Percentiles rank a stretch among this genome's conserved stretches.
Evolutionary conservation across 176 grass and related monocot species (phyloP).

Genomic region (Hordeum marinum): DNA sequence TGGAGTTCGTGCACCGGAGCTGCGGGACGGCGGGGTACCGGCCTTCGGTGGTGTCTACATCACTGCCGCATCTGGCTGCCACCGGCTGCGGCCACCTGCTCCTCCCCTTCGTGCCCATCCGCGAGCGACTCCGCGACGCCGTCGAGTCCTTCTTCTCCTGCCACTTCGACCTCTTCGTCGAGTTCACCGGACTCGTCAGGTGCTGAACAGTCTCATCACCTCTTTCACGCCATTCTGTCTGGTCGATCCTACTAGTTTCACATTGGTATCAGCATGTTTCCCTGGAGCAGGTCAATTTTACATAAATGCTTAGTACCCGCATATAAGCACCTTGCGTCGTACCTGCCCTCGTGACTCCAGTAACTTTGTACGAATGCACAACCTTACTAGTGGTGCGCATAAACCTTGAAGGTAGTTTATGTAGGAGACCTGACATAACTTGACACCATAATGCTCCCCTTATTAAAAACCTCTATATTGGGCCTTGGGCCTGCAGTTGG

Average conservation of each 20-base stretch:
- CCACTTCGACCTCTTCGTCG: conserved; percentile 81
- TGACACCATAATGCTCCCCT: neutral
- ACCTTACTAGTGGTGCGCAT: neutral
- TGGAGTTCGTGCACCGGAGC: conserved; percentile 89
- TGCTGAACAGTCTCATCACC: conserved; percentile 4
- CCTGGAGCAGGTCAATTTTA: neutral
- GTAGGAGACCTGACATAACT: neutral
- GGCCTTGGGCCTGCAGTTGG: conserved; percentile 54
- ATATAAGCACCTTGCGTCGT: neutral
- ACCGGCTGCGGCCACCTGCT: conserved; percentile 78
- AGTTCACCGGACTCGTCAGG: conserved; percentile 94
- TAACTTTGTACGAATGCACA: neutral
- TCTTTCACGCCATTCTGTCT: neutral
- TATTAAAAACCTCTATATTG: conserved; percentile 20
- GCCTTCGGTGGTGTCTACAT: conserved; percentile 73
- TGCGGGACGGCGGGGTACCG: conserved; percentile 66
- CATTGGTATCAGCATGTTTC: neutral
- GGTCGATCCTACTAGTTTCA: neutral
- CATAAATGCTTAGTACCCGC: neutral
- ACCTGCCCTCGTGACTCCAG: neutral
- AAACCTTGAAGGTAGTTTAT: neutral
- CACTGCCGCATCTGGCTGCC: conserved; percentile 63
- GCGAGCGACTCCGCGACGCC: conserved; percentile 64
- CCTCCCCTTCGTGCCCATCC: conserved; percentile 64
- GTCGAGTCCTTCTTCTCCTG: conserved; percentile 76